Percentiles rank a stretch among this genome's conserved stretches.
These are phyloP conservation scores for Suillus subluteus DNA, from an alignment of 768 basidiomycete genomes.

Conservation along the genomic window DNA sequence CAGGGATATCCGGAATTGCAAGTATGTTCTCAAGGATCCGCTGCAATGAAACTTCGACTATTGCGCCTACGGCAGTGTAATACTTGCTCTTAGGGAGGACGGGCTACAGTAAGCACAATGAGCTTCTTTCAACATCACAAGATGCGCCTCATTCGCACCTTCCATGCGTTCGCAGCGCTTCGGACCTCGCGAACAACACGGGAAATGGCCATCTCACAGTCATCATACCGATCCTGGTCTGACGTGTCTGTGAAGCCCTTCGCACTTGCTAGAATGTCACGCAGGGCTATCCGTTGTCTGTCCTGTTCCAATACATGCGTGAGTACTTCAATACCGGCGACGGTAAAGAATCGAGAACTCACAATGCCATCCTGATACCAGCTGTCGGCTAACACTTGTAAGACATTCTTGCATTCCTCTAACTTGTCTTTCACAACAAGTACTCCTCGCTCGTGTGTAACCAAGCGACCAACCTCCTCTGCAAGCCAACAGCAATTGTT, in stretches of 20 bases:
- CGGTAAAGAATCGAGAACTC: slow-evolving; percentile 31
- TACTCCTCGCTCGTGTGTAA: slow-evolving; percentile 32
- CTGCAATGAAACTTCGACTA: slow-evolving; percentile 69
- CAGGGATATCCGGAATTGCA: slow-evolving; percentile 83
- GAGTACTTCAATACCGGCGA: background rate
- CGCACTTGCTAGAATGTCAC: slow-evolving; percentile 53
- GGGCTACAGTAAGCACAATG: slow-evolving; percentile 42
- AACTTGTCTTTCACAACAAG: slow-evolving; percentile 47
- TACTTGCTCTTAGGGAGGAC: slow-evolving; percentile 74
- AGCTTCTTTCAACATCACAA: slow-evolving; percentile 2
- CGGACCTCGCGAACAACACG: slow-evolving; percentile 67
- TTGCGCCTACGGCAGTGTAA: slow-evolving; percentile 68
- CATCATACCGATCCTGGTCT: slow-evolving; percentile 75
- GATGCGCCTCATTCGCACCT: slow-evolving; percentile 51
- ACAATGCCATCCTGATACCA: slow-evolving; percentile 77
- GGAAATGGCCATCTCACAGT: slow-evolving; percentile 72
- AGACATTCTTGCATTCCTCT: slow-evolving; percentile 50
- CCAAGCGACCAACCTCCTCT: slow-evolving; percentile 42
- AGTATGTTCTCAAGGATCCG: slow-evolving; percentile 75
- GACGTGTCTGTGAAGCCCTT: slow-evolving; percentile 71
- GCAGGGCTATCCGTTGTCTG: slow-evolving; percentile 26
- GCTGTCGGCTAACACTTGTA: slow-evolving; percentile 63
- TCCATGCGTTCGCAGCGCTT: slow-evolving; percentile 64
- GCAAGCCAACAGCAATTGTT: slow-evolving; percentile 81
- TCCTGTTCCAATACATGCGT: slow-evolving; percentile 21